A percentile compares a stretch with the other conserved stretches of the same genome.
Conservation (phyloP, 139 green algal species). For the Zygnema cylindricum region DNA sequence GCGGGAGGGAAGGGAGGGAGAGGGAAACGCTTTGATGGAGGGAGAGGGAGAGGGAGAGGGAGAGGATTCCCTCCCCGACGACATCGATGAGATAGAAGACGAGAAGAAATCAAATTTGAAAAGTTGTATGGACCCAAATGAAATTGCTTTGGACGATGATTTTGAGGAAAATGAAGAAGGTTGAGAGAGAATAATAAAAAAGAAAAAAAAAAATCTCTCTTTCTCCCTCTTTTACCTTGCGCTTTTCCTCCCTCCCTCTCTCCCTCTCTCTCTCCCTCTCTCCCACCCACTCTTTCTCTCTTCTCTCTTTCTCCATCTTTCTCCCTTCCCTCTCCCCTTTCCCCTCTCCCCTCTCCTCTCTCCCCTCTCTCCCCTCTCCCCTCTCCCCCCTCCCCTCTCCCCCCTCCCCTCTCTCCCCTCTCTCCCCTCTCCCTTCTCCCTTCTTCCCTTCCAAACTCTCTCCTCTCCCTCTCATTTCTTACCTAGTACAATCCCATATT, state of each 20-base stretch:
- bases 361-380: neutral
- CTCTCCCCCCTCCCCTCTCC: neutral
- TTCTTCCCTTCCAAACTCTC: neutral
- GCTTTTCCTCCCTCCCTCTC: neutral
- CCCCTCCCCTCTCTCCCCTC: neutral
- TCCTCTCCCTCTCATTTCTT: neutral
- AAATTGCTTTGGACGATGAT: too few species aligned
- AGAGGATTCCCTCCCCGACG: too few species aligned
- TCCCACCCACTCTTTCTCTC: neutral
- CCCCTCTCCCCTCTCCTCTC: neutral
- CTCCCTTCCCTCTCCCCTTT: neutral
- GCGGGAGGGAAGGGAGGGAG: too few species aligned
- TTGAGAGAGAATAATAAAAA: neutral
- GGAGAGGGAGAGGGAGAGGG: too few species aligned
- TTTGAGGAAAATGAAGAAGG: neutral
- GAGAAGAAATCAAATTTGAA: neutral
- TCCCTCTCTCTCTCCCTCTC: neutral
- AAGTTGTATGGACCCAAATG: too few species aligned
- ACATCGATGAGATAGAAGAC: neutral
- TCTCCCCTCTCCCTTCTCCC: neutral
- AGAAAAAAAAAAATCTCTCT: neutral
- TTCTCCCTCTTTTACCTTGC: neutral
- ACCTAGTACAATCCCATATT: too few species aligned
- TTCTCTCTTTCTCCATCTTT: neutral
- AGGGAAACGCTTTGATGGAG: too few species aligned